Percentiles rank a stretch among this genome's conserved stretches.
Evolutionary conservation across 2,329 filamentous ascomycete genomes (phyloP).

Genomic region (Paraconiothyrium sp.): DNA sequence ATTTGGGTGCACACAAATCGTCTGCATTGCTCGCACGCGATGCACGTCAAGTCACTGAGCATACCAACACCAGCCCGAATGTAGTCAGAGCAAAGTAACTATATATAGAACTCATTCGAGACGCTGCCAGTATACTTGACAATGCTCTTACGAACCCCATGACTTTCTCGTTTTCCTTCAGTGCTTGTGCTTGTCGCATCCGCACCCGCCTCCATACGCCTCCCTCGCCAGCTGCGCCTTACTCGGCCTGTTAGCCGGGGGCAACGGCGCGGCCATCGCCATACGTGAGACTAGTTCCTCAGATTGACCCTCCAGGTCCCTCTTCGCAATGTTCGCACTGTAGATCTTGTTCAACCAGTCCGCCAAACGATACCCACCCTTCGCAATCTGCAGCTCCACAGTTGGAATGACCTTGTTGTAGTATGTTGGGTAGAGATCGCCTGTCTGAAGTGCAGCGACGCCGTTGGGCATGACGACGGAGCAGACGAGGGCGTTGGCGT

Average conservation of each 20-base stretch:
- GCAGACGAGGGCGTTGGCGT: conserved; percentile 7
- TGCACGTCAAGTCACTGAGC: no score
- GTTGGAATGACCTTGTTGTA: conserved; percentile 8
- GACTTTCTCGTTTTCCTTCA: no score
- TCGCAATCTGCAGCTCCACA: conserved; percentile 1
- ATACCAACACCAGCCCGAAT: no score
- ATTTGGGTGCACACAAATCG: no score
- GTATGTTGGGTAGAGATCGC: conserved; percentile 1
- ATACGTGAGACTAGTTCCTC: background rate
- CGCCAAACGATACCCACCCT: background rate
- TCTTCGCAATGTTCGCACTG: conserved; percentile 3
- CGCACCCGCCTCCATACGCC: background rate
- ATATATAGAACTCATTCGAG: no score
- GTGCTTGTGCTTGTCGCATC: background rate
- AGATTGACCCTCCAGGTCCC: background rate
- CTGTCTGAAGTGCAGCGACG: background rate
- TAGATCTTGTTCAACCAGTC: conserved; percentile 6
- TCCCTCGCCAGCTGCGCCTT: conserved; percentile 8
- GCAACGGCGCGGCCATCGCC: background rate
- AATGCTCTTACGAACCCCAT: no score
- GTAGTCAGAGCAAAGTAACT: no score
- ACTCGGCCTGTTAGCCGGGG: background rate
- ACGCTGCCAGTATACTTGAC: no score
- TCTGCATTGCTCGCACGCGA: no score
- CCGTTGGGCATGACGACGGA: conserved; percentile 1